phyloP scores from a whole-genome alignment of 345 rosid species.

The Firmiana major region DNA sequence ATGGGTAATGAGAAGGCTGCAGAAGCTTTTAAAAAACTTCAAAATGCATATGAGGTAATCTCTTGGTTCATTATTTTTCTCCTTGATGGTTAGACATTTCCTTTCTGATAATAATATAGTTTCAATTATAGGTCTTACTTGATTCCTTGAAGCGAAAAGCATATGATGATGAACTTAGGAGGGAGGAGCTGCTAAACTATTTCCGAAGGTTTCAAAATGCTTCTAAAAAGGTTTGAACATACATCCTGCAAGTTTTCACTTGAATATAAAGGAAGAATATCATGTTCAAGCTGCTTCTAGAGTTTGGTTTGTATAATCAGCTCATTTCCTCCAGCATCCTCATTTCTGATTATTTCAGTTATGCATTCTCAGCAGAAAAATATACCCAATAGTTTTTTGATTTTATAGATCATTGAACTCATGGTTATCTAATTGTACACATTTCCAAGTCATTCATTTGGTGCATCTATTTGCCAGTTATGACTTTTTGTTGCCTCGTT shows the following conservation, averaged over 20 bases:
- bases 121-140: constrained; percentile 57
- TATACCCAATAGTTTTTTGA: background rate
- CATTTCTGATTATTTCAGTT: background rate
- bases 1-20: constrained; percentile 99
- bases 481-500: background rate
- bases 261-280: background rate
- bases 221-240: constrained; percentile 64
- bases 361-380: background rate
- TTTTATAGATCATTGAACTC: background rate
- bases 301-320: background rate
- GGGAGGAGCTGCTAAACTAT: constrained; percentile 81
- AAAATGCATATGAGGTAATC: constrained; percentile 91
- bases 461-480: background rate
- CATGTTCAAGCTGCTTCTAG: background rate
- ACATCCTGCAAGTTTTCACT: background rate
- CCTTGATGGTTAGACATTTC: background rate
- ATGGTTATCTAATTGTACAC: background rate
- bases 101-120: background rate
- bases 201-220: constrained; percentile 71
- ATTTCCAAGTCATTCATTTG: background rate
- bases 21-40: constrained; percentile 98
- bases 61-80: constrained; percentile 3
- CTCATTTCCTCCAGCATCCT: background rate
- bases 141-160: constrained; percentile 84
- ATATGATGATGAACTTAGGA: constrained; percentile 85